Conservation (phyloP, 306 rosid genomes). For the Castanopsis chinensis region DNA sequence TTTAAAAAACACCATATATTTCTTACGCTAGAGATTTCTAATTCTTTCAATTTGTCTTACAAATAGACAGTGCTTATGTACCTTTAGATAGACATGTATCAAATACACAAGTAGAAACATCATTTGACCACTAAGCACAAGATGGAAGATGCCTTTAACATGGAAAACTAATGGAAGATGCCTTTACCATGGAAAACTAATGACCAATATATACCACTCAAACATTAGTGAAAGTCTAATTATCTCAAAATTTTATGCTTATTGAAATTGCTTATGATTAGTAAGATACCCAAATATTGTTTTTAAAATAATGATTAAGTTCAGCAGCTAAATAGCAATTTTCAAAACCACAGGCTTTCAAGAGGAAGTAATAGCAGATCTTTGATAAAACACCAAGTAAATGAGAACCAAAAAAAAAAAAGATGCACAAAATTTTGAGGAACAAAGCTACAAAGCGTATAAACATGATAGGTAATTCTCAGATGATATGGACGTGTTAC, state of each 20-base stretch:
- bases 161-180: not conserved
- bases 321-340: not conserved
- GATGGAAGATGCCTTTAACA: not conserved
- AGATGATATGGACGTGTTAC: not conserved
- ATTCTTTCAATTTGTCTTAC: not conserved
- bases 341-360: not conserved
- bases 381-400: not conserved
- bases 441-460: not conserved
- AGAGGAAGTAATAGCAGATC: not conserved
- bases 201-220: not conserved
- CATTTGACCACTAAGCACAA: not conserved
- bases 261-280: not conserved
- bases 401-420: too few species aligned
- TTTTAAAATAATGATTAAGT: not conserved
- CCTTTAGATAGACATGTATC: not conserved
- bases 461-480: not conserved
- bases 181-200: not conserved
- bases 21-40: not conserved
- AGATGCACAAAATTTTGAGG: not conserved
- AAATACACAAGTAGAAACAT: not conserved
- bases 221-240: not conserved
- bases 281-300: not conserved
- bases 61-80: too few species aligned
- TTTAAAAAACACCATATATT: too few species aligned
- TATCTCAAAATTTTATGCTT: not conserved